Base-by-base conservation (phyloP, 371 early-diverging fungal genomes). In the Mortierella sp. region DNA sequence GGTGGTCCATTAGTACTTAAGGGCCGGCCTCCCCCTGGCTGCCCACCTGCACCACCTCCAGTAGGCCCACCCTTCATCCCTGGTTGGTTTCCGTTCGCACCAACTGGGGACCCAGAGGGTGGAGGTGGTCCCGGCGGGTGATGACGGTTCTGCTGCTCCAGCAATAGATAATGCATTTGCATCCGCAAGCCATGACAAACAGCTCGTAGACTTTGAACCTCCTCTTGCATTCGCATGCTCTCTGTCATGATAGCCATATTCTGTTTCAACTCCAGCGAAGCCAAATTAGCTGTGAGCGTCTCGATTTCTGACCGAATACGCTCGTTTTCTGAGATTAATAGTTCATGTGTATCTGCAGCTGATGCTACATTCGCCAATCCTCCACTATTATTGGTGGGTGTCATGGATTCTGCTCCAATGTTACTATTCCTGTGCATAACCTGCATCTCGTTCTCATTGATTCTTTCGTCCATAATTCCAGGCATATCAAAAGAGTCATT, bases 171-270 rank as follows among this genome's bases (percentile, higher is more conserved):
- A 62, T 93, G 93, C 88, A 92, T 91, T 67, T 92, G 92, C 87
- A 92, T 90, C 19, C 92, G 83, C 58, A 90, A 64, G 0, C 91
- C 89, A 75, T 92, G 90, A 66, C 93, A 92, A 2, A 89, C 76
- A 0, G 90, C 88, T 50, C 91, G 70, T 43, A 93, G 48, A 59
- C 89, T 88, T 63, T 93, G 91, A 36, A 93, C 83, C 62, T 93
- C 93, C 65, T 93, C 94, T 57, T 92, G 91, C 66, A 92, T 67
- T 22, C 92, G 78, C 68, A 90, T 85, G 7, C 88, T 90, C 70
- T 93, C 93, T 3, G 88, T 87, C 89, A 93, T 89, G 57, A 94
- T 77, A 1, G 92, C 90, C 83, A 91, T 86, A 48, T 92, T 91
- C 48, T 93, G 93, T 66, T 92, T 88, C 11, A 91, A 69, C 70